A percentile compares a stretch with the other conserved stretches of the same genome.
These are phyloP conservation scores for Grigorovia humatica DNA, from an alignment of 805 yeast species.

Conservation along the genomic window DNA sequence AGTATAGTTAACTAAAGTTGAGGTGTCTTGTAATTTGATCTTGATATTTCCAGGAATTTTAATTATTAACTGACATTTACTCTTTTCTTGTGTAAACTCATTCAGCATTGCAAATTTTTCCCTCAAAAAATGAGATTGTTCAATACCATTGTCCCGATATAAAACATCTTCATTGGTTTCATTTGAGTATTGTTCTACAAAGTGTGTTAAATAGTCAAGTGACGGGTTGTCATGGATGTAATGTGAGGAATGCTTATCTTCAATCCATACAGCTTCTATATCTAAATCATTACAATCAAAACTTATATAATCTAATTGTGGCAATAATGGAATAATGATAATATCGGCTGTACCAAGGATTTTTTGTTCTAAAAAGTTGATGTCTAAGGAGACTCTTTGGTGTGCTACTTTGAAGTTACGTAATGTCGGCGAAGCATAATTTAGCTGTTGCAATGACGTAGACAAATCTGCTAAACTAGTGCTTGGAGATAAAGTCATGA, in stretches of 20 bases:
- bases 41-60: constrained; percentile 34
- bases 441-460: too few species aligned
- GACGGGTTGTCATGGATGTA: constrained; percentile 27
- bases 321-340: constrained; percentile 64
- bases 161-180: constrained; percentile 6
- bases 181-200: background rate
- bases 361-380: constrained; percentile 53
- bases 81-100: constrained; percentile 21
- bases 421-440: too few species aligned
- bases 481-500: too few species aligned
- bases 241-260: constrained; percentile 37
- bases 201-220: constrained; percentile 2
- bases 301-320: constrained; percentile 43
- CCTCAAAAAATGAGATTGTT: constrained; percentile 27
- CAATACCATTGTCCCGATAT: constrained; percentile 20
- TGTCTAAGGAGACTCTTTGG: constrained; percentile 71
- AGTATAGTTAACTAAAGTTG: constrained; percentile 28
- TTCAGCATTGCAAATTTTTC: constrained; percentile 24
- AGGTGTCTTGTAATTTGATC: constrained; percentile 47
- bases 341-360: constrained; percentile 73
- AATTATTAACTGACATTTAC: constrained; percentile 23
- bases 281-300: constrained; percentile 74
- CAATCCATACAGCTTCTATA: constrained; percentile 55
- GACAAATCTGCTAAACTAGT: too few species aligned
- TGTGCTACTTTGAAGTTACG: constrained; percentile 60